Evolutionary conservation across 306 rosid species (phyloP).

Genomic region (Prunus mongolica): DNA sequence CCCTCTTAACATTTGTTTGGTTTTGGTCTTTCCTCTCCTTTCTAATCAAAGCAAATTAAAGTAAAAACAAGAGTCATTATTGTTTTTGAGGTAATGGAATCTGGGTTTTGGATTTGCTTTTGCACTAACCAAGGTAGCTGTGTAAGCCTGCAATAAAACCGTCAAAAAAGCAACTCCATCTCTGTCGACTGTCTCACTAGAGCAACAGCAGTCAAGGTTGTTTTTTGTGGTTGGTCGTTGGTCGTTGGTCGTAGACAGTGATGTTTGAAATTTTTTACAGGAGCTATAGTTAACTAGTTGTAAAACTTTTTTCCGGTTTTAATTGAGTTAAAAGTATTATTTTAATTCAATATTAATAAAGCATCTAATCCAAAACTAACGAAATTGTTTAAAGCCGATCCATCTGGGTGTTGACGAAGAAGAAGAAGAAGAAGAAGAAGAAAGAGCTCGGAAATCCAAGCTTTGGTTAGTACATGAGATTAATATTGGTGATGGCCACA

Average conservation of each 20-base stretch:
- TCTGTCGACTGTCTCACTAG: slow-evolving; percentile 12
- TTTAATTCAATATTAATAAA: too few species aligned
- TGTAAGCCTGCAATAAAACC: slow-evolving; percentile 5
- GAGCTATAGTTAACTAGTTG: not conserved
- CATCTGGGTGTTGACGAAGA: not conserved
- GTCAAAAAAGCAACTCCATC: slow-evolving; percentile 39
- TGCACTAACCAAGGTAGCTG: slow-evolving; percentile 40
- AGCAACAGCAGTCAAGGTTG: slow-evolving; percentile 18
- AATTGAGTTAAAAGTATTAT: not conserved
- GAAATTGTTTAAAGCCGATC: too few species aligned
- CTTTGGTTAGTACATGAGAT: not conserved
- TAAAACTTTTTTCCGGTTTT: not conserved
- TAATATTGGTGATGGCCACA: slow-evolving; percentile 32
- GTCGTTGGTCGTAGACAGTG: slow-evolving; percentile 30
- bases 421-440: slow-evolving; percentile 12
- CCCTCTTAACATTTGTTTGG: slow-evolving; percentile 1
- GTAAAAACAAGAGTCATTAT: not conserved
- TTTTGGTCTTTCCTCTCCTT: not conserved
- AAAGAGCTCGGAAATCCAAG: slow-evolving; percentile 52
- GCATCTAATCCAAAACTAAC: too few species aligned
- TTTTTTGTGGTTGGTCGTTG: slow-evolving; percentile 37
- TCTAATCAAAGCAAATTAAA: not conserved
- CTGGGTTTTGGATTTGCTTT: slow-evolving; percentile 43
- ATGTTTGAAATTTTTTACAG: not conserved
- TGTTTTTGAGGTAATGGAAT: slow-evolving; percentile 37